These are phyloP conservation scores for Albizia julibrissin DNA, from an alignment of 306 rosid genomes.

Conservation along the genomic window DNA sequence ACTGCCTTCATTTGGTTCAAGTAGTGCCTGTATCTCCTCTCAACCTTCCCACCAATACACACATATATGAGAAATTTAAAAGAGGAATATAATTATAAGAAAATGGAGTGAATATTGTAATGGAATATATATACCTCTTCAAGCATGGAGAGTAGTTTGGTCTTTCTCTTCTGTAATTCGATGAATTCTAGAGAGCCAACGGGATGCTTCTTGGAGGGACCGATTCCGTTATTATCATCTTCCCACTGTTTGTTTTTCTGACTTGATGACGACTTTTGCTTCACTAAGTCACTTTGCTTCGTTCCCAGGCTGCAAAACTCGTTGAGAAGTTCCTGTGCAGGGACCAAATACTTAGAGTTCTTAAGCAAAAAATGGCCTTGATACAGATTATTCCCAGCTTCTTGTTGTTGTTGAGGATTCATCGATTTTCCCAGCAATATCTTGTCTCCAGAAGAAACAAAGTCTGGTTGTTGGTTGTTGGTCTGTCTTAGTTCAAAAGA, in stretches of 20 bases:
- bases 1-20: slow-evolving; percentile 87
- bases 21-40: slow-evolving; percentile 87
- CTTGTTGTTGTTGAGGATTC: not conserved
- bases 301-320: slow-evolving; percentile 78
- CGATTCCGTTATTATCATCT: slow-evolving; percentile 40
- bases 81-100: not conserved
- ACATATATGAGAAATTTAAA: not conserved
- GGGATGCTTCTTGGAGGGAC: slow-evolving; percentile 55
- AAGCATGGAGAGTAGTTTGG: slow-evolving; percentile 84
- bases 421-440: slow-evolving; percentile 35
- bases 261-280: slow-evolving; percentile 39
- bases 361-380: slow-evolving; percentile 48
- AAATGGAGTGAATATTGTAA: not conserved
- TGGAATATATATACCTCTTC: slow-evolving; percentile 68
- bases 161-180: slow-evolving; percentile 89
- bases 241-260: slow-evolving; percentile 57
- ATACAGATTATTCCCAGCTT: slow-evolving; percentile 18
- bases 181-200: slow-evolving; percentile 72
- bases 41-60: slow-evolving; percentile 56
- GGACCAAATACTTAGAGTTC: slow-evolving; percentile 54
- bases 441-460: slow-evolving; percentile 34
- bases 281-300: slow-evolving; percentile 37
- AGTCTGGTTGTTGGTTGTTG: slow-evolving; percentile 22
- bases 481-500: slow-evolving; percentile 62
- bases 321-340: slow-evolving; percentile 65